Conservation (phyloP, 257 asterid genomes). For the Verbascum thapsus region DNA sequence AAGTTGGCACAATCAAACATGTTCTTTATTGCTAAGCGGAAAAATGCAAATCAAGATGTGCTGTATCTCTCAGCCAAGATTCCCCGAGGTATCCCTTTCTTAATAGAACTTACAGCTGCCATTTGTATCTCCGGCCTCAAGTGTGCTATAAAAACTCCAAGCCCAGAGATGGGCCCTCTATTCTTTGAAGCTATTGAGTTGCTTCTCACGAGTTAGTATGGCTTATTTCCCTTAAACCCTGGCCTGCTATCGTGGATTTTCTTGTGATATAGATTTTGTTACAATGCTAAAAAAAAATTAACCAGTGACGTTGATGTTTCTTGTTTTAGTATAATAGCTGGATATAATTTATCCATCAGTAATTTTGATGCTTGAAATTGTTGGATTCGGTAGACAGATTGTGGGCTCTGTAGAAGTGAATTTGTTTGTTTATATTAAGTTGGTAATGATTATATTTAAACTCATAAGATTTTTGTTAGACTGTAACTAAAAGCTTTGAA, state of each 20-base stretch:
- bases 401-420: conserved; percentile 27
- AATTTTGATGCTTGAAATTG: conserved; percentile 27
- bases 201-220: conserved; percentile 55
- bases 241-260: conserved; percentile 22
- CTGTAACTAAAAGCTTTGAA: too few species aligned
- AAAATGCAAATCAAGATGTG: conserved; percentile 83
- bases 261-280: conserved; percentile 33
- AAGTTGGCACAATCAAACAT: conserved; percentile 65
- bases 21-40: conserved; percentile 96
- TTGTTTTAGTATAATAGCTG: conserved; percentile 15
- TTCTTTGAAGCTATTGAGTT: conserved; percentile 81
- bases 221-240: conserved; percentile 12
- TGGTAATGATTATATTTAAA: not conserved
- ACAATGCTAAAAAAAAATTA: not conserved
- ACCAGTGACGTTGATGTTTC: conserved; percentile 19
- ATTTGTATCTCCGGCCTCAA: conserved; percentile 84
- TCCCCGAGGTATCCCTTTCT: conserved; percentile 81
- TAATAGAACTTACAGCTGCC: conserved; percentile 83
- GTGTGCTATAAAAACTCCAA: conserved; percentile 86
- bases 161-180: conserved; percentile 86
- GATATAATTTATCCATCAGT: conserved; percentile 8
- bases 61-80: conserved; percentile 89
- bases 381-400: conserved; percentile 25
- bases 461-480: too few species aligned
- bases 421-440: conserved; percentile 22